A percentile compares a stretch with the other conserved stretches of the same genome.
Evolutionary conservation across 163 green algal genomes (phyloP).

Genomic region (Trebouxiophyceae sp.): DNA sequence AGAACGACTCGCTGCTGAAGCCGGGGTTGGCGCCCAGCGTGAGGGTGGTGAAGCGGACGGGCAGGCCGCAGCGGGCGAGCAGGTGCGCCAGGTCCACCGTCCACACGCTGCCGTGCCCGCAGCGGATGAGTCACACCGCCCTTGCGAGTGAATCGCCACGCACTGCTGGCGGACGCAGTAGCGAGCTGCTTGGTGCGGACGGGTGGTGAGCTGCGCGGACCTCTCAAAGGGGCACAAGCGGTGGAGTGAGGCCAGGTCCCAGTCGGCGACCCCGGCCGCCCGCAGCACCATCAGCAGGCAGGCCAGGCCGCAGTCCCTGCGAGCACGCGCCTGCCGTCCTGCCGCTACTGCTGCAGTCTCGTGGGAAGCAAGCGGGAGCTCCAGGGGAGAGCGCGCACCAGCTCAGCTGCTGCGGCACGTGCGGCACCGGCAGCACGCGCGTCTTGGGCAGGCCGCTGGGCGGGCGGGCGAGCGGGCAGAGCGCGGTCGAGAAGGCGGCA

Average conservation of each 20-base stretch:
- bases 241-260: conserved; percentile 37
- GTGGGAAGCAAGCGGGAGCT: no score
- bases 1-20: conserved; percentile 73
- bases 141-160: no score
- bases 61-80: conserved; percentile 54
- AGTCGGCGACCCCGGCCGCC: conserved; percentile 23
- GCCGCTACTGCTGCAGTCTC: no score
- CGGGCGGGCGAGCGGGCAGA: no score
- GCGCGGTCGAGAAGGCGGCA: no score
- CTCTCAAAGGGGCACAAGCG: conserved; percentile 57
- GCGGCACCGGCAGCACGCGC: conserved; percentile 28
- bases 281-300: conserved; percentile 83
- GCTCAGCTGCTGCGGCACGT: conserved; percentile 53
- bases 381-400: no score
- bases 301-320: conserved; percentile 84
- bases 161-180: no score
- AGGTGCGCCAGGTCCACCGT: conserved; percentile 88
- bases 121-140: no score
- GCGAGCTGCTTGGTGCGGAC: no score
- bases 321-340: no score
- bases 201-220: conserved; percentile 15
- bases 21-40: conserved; percentile 75
- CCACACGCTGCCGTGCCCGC: conserved; percentile 84
- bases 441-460: background rate
- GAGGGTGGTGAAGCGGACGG: conserved; percentile 60